These are phyloP conservation scores for Casuarina glauca DNA, from an alignment of 306 rosid genomes.

Conservation along the genomic window DNA sequence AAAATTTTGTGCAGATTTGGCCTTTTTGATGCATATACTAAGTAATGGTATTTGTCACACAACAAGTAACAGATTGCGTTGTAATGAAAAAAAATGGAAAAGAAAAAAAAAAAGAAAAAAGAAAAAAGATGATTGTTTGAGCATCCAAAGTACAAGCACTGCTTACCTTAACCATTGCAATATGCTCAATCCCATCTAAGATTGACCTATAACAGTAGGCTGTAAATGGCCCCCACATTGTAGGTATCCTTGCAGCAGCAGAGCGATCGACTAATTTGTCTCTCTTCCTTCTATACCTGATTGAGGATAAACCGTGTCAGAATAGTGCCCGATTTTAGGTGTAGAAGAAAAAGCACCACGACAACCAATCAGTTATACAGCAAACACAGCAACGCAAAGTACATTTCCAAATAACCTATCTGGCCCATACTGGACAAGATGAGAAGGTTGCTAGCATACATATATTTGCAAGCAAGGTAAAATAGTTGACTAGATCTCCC, in stretches of 20 bases:
- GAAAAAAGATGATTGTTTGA: neutral
- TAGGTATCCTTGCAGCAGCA: conserved; percentile 82
- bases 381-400: neutral
- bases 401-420: neutral
- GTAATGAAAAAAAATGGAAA: neutral
- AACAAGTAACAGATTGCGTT: neutral
- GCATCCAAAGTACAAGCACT: conserved; percentile 10
- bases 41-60: neutral
- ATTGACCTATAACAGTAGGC: conserved; percentile 79
- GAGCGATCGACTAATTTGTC: conserved; percentile 65
- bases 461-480: neutral
- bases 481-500: neutral
- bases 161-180: conserved; percentile 97
- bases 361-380: conserved; percentile 19
- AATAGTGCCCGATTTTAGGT: conserved; percentile 6
- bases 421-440: neutral
- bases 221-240: conserved; percentile 92
- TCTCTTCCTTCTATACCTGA: conserved; percentile 93
- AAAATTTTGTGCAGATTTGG: neutral
- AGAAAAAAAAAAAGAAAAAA: neutral
- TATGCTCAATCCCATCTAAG: conserved; percentile 89
- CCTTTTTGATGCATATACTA: conserved; percentile 1
- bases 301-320: conserved; percentile 17
- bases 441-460: neutral
- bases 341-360: conserved; percentile 19